Percentiles rank a stretch among this genome's conserved stretches.
Conservation (phyloP, 306 rosid species). For the Malus sieversii region DNA sequence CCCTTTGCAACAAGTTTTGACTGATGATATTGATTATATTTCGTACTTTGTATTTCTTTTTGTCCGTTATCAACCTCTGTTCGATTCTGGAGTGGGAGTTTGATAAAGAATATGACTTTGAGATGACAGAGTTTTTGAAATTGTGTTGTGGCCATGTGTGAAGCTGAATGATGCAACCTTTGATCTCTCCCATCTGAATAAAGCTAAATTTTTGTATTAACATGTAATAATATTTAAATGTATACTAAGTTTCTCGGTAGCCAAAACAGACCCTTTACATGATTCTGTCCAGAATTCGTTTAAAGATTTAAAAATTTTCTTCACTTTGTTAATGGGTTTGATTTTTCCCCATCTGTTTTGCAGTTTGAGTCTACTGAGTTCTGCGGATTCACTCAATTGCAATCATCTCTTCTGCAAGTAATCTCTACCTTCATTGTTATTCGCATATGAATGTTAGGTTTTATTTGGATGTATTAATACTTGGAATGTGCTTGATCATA, state of each 20-base stretch:
- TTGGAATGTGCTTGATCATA: too few species aligned
- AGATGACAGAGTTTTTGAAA: too few species aligned
- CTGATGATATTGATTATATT: constrained; percentile 62
- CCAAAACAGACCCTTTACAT: neutral
- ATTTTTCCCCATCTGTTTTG: neutral
- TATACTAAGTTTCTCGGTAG: neutral
- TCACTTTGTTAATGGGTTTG: neutral
- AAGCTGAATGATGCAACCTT: too few species aligned
- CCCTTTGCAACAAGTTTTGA: constrained; percentile 76
- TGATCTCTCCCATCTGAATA: neutral
- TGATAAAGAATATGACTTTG: too few species aligned
- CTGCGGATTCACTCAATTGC: too few species aligned
- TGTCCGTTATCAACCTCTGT: neutral
- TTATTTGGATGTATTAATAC: too few species aligned
- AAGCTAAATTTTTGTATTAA: neutral
- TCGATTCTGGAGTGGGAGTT: too few species aligned
- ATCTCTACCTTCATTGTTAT: too few species aligned
- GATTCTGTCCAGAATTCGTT: neutral
- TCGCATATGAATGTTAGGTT: too few species aligned
- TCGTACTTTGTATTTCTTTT: neutral
- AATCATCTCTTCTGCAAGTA: too few species aligned
- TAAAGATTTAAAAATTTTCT: neutral
- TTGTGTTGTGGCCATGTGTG: too few species aligned
- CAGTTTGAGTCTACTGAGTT: neutral
- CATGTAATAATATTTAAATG: neutral